phyloP scores from a whole-genome alignment of 345 rosid species.

The Salix dunnii region DNA sequence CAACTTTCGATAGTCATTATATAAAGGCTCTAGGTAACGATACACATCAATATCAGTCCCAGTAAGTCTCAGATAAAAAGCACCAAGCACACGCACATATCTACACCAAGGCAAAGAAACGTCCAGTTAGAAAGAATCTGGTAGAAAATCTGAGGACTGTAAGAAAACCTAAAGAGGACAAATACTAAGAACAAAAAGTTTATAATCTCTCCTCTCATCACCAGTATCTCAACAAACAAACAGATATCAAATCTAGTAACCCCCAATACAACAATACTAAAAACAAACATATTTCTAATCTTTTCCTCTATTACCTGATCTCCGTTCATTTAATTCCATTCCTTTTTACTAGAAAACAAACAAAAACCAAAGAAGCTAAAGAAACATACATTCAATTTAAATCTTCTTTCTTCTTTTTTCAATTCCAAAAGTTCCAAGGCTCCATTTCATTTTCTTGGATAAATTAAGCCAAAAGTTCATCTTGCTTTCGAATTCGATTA shows the following conservation, averaged over 20 bases:
- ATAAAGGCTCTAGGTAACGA: constrained; percentile 78
- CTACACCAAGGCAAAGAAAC: constrained; percentile 28
- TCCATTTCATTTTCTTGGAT: not conserved
- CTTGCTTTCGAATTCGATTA: not conserved
- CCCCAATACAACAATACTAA: too few species aligned
- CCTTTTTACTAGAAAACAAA: not conserved
- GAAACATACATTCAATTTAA: too few species aligned
- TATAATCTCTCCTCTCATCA: not conserved
- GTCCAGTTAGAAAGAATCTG: not conserved
- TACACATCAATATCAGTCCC: constrained; percentile 74
- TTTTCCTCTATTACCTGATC: not conserved
- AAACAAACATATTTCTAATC: too few species aligned
- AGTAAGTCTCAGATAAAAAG: constrained; percentile 80
- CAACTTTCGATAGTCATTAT: constrained; percentile 81
- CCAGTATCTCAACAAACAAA: not conserved
- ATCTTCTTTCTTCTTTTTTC: not conserved
- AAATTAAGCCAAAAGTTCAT: not conserved
- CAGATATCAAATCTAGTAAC: not conserved
- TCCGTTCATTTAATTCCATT: not conserved
- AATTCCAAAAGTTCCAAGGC: not conserved
- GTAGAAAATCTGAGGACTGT: not conserved
- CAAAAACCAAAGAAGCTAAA: not conserved
- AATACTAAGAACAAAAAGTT: not conserved
- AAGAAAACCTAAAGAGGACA: not conserved
- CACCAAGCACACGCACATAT: constrained; percentile 85